Conservation (phyloP, 257 asterid genomes). For the Primulina eburnea region DNA sequence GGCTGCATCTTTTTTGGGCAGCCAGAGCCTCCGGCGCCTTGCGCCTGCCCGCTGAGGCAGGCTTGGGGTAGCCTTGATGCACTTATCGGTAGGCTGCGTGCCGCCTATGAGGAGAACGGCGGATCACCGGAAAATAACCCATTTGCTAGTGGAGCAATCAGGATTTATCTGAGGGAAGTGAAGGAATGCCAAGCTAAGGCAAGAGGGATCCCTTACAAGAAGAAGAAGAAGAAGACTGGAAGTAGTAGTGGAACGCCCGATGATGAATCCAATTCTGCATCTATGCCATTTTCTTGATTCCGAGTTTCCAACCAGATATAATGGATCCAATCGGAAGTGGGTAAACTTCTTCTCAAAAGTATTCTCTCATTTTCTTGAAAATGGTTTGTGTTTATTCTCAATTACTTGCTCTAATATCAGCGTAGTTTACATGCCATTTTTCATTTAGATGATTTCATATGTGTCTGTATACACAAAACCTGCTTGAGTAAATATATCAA, state of each 20-base stretch:
- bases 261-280: slow-evolving; percentile 48
- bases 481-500: background rate
- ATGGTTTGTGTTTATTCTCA: background rate
- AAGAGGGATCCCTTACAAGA: slow-evolving; percentile 66
- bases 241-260: slow-evolving; percentile 23
- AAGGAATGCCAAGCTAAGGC: slow-evolving; percentile 73
- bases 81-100: slow-evolving; percentile 68
- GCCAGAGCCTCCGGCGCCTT: slow-evolving; percentile 78
- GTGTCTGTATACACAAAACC: background rate
- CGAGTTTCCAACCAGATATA: background rate
- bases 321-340: background rate
- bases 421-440: background rate
- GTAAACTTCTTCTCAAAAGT: slow-evolving; percentile 19
- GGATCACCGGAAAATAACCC: slow-evolving; percentile 73
- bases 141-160: slow-evolving; percentile 61
- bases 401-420: background rate
- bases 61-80: slow-evolving; percentile 91
- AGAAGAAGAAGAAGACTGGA: slow-evolving; percentile 59
- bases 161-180: slow-evolving; percentile 68
- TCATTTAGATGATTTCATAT: too few species aligned
- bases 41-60: slow-evolving; percentile 69
- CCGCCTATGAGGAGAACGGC: slow-evolving; percentile 82
- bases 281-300: slow-evolving; percentile 50
- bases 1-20: slow-evolving; percentile 76
- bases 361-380: background rate